A percentile compares a stretch with the other conserved stretches of the same genome.
phyloP scores from a whole-genome alignment of 2,329 filamentous ascomycete genomes.

The Claviceps arundinis region DNA sequence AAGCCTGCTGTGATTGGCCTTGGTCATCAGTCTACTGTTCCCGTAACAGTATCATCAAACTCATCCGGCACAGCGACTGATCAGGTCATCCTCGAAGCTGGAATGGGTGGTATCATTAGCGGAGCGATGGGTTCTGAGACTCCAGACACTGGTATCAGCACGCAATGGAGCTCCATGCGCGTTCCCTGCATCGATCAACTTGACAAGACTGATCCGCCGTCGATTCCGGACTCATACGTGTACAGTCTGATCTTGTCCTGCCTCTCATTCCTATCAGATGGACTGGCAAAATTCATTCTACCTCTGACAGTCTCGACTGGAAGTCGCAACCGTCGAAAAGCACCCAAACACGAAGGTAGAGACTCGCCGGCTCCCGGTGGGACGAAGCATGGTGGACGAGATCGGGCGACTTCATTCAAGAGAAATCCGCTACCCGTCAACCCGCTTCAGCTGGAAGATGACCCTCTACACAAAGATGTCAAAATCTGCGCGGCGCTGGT shows the following conservation, averaged over 20 bases:
- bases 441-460: slow-evolving; percentile 61
- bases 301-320: slow-evolving; percentile 80
- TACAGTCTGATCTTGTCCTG: slow-evolving; percentile 83
- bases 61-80: slow-evolving; percentile 50
- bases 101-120: slow-evolving; percentile 76
- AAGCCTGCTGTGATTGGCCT: slow-evolving; percentile 82
- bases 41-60: slow-evolving; percentile 43
- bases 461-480: slow-evolving; percentile 58
- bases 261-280: slow-evolving; percentile 81
- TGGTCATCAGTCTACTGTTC: slow-evolving; percentile 75
- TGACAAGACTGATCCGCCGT: slow-evolving; percentile 76
- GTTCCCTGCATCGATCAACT: slow-evolving; percentile 87
- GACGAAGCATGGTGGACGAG: slow-evolving; percentile 24
- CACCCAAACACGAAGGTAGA: slow-evolving; percentile 28
- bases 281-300: slow-evolving; percentile 82
- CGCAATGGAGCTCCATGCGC: slow-evolving; percentile 78
- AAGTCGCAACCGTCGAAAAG: slow-evolving; percentile 37
- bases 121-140: slow-evolving; percentile 54
- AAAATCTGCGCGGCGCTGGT: slow-evolving; percentile 70
- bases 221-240: slow-evolving; percentile 81
- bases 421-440: slow-evolving; percentile 73
- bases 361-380: slow-evolving; percentile 27
- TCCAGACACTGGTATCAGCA: slow-evolving; percentile 66
- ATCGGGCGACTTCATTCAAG: slow-evolving; percentile 54
- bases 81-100: slow-evolving; percentile 79